Percentiles rank a stretch among this genome's conserved stretches.
Evolutionary conservation across 495 filamentous ascomycete species (phyloP).

Genomic region (Aspergillus baeticus): DNA sequence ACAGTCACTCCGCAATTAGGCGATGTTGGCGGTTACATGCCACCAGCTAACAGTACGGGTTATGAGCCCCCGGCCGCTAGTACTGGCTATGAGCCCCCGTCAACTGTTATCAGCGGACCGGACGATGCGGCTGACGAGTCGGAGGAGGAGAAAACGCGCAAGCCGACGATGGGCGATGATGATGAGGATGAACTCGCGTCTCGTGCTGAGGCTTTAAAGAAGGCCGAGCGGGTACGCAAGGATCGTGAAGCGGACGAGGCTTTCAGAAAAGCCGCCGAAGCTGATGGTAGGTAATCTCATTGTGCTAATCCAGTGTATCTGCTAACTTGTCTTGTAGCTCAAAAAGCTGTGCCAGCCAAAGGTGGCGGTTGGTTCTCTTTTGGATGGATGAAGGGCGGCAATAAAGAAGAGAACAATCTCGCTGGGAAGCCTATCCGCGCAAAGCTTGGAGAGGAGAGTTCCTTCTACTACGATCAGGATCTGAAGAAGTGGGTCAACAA

Average conservation of each 20-base stretch:
- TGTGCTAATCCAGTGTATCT: neutral
- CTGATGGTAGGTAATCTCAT: slow-evolving; percentile 59
- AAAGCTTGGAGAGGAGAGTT: slow-evolving; percentile 91
- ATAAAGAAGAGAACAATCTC: slow-evolving; percentile 66
- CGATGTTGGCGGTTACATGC: slow-evolving; percentile 24
- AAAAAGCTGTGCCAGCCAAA: slow-evolving; percentile 49
- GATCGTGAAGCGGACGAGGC: slow-evolving; percentile 66
- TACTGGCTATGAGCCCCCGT: slow-evolving; percentile 39
- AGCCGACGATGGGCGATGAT: slow-evolving; percentile 78
- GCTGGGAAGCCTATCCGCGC: slow-evolving; percentile 72
- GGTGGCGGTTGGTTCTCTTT: slow-evolving; percentile 77
- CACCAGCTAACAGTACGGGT: slow-evolving; percentile 21
- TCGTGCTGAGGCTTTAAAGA: slow-evolving; percentile 53
- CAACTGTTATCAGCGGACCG: slow-evolving; percentile 26
- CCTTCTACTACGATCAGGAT: slow-evolving; percentile 90
- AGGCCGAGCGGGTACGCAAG: slow-evolving; percentile 51
- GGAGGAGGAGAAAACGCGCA: slow-evolving; percentile 59
- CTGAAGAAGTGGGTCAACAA: slow-evolving; percentile 98
- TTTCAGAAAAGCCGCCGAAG: slow-evolving; percentile 80
- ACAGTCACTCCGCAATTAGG: slow-evolving; percentile 2
- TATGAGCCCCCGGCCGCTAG: slow-evolving; percentile 35
- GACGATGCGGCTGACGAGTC: slow-evolving; percentile 35
- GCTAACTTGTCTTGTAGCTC: slow-evolving; percentile 36
- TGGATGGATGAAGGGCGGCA: slow-evolving; percentile 75
- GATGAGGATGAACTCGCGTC: slow-evolving; percentile 44